Evolutionary conservation across 768 basidiomycete genomes (phyloP).

Genomic region (Collybia mongolica): DNA sequence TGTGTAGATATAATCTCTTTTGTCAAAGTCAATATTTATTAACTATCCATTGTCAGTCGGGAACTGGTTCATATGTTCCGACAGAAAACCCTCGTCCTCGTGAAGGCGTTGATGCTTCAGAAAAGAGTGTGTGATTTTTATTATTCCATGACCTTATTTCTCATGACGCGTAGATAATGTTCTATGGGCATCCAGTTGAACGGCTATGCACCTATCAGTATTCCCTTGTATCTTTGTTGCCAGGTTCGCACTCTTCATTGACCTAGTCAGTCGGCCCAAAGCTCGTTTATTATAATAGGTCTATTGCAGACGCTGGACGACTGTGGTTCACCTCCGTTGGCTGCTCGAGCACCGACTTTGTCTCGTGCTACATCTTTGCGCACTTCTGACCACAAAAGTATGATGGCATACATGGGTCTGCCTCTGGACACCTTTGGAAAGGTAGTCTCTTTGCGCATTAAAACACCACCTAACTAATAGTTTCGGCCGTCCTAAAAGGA

Average conservation of each 20-base stretch:
- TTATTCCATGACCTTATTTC: constrained; percentile 1
- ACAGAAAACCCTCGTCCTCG: constrained; percentile 86
- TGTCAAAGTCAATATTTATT: neutral
- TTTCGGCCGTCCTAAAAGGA: constrained; percentile 46
- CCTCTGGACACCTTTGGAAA: constrained; percentile 93
- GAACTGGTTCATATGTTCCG: constrained; percentile 94
- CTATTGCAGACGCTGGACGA: constrained; percentile 89
- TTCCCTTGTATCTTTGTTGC: constrained; percentile 90
- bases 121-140: constrained; percentile 58
- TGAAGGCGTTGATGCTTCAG: constrained; percentile 93
- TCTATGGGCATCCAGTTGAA: constrained; percentile 96
- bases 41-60: constrained; percentile 47
- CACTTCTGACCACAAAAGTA: constrained; percentile 88
- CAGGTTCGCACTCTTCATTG: constrained; percentile 51
- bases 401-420: constrained; percentile 91
- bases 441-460: constrained; percentile 34
- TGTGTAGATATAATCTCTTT: constrained; percentile 15
- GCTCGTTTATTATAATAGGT: constrained; percentile 37
- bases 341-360: constrained; percentile 56
- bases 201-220: constrained; percentile 97
- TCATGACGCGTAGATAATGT: constrained; percentile 72
- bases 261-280: neutral
- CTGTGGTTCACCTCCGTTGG: constrained; percentile 84
- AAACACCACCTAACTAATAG: neutral
- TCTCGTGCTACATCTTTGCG: constrained; percentile 72